These are phyloP conservation scores for Lasiodiplodia sp. DNA, from an alignment of 2,329 filamentous ascomycete species.

Conservation along the genomic window DNA sequence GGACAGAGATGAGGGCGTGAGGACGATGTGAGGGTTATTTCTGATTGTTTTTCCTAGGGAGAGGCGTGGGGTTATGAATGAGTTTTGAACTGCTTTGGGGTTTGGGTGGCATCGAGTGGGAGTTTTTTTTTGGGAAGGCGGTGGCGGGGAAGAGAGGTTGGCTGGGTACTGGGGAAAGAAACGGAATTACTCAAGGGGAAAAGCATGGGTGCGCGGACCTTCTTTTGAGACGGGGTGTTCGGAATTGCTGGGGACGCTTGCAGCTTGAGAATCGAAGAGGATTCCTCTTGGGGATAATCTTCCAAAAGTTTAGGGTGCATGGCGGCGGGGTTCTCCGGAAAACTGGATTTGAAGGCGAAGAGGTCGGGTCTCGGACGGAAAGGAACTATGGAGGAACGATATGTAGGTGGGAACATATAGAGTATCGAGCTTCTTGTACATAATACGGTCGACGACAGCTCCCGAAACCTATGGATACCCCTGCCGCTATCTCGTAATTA, in stretches of 20 bases:
- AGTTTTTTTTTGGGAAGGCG: neutral
- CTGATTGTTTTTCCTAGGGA: neutral
- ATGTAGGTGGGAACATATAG: neutral
- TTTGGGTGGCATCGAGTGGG: neutral
- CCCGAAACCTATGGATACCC: neutral
- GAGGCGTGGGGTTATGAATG: neutral
- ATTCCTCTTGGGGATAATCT: neutral
- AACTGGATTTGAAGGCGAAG: neutral
- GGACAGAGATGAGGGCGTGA: constrained; percentile 27
- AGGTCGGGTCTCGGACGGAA: neutral
- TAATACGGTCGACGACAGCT: neutral
- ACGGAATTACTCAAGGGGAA: neutral
- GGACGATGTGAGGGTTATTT: neutral
- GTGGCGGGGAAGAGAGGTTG: neutral
- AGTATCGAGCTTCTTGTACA: neutral
- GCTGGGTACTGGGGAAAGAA: no score
- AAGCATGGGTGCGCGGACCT: neutral
- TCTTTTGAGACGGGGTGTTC: no score
- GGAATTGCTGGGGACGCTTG: neutral
- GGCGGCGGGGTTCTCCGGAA: neutral
- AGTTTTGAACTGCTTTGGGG: neutral
- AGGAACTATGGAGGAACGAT: neutral
- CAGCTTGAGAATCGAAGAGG: neutral
- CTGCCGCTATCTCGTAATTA: neutral
- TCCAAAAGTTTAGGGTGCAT: neutral